Evolutionary conservation across 345 rosid species (phyloP).

Genomic region (Orychophragmus violaceus): DNA sequence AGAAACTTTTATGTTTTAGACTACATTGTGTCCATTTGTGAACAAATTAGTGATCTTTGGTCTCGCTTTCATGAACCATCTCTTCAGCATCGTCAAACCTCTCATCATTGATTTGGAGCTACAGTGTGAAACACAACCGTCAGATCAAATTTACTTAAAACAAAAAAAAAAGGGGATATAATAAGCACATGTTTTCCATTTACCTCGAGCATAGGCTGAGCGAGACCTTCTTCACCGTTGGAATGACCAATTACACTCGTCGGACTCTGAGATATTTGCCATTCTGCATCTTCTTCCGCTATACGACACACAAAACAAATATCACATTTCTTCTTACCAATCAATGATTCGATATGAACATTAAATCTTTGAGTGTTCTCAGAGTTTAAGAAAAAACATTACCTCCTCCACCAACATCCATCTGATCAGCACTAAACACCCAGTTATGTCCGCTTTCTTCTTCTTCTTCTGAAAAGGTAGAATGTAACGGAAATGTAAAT

Average conservation of each 20-base stretch:
- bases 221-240: slow-evolving; percentile 67
- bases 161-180: not conserved
- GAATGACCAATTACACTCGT: slow-evolving; percentile 72
- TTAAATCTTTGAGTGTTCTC: not conserved
- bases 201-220: slow-evolving; percentile 70
- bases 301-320: not conserved
- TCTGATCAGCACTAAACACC: slow-evolving; percentile 82
- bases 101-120: slow-evolving; percentile 81
- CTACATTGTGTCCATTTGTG: not conserved
- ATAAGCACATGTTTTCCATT: not conserved
- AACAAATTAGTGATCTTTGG: slow-evolving; percentile 9
- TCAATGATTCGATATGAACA: not conserved
- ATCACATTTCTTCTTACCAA: not conserved
- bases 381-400: not conserved
- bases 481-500: not conserved
- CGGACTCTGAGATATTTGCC: slow-evolving; percentile 45
- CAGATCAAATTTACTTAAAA: not conserved
- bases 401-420: slow-evolving; percentile 50
- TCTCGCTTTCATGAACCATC: slow-evolving; percentile 47
- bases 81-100: slow-evolving; percentile 97
- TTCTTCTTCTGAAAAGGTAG: slow-evolving; percentile 18
- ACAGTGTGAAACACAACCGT: slow-evolving; percentile 8
- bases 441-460: slow-evolving; percentile 55
- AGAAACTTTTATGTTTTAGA: not conserved
- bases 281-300: slow-evolving; percentile 50